Evolutionary conservation across 2,329 filamentous ascomycete species (phyloP), one percentile per base, ranked within the genome.

Genomic region (Colletotrichum sp.): DNA sequence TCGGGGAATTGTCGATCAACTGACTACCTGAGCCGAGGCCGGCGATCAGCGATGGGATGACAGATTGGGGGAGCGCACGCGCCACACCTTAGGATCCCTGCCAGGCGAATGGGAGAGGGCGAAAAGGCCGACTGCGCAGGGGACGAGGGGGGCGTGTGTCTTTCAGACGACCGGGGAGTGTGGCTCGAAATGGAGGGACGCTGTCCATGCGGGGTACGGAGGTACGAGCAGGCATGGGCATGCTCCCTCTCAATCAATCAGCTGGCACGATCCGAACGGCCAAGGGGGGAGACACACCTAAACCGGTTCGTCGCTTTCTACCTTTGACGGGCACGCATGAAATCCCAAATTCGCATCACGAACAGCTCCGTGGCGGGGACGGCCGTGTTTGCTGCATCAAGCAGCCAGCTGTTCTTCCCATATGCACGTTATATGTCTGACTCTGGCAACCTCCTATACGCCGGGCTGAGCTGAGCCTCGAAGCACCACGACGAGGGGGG

Each of bases 31-130:
- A 70, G 58, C 73, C 70, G 73, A 76, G 71, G 72, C 73, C 65
- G 73, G 48, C 58, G 70, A 76, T 76, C 73, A 76, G 73, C 70
- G 70, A 76, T 76, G 73, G 73, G 73, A 74, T 76, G 73, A 60
- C 70, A 76, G 73, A 65, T 52, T 60, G 67, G 32, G 58, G 32
- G 43, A 36, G 62, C 69, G 72, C 72, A 72, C 61, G 69, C 72
- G 62, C 68, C 72, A 72, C 62, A 72, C 62, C 60, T 75, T 67
- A 34, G 69, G n/a, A 62, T 52, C 70, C 73, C 43, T 75, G 43
- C 21, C 21, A 34, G n/a, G 56, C 70, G 64, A 73, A 75, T 75
- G 64, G 73, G 73, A 36, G 21, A 58, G 62, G 26, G 73, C 70
- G 64, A 48, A 13, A 32, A 34, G 30, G 8, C 55, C 58, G 21